Evolutionary conservation across 2,329 filamentous ascomycete species (phyloP).

Genomic region (Diaporthe velutina): DNA sequence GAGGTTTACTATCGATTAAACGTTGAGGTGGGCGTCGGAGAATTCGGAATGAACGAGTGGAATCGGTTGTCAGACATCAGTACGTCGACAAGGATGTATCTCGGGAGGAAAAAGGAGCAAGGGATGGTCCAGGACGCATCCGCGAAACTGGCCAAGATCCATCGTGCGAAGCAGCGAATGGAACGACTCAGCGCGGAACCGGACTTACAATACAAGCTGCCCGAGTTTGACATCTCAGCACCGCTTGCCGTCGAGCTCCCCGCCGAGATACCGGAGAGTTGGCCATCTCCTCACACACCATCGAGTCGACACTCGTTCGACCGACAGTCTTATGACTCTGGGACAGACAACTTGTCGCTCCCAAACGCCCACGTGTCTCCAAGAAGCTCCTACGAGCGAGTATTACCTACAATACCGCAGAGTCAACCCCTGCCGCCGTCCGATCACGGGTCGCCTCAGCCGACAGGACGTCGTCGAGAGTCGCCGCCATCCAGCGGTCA

Average conservation of each 20-base stretch:
- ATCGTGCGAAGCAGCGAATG: constrained; percentile 79
- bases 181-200: constrained; percentile 62
- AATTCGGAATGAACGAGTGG: constrained; percentile 99
- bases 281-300: constrained; percentile 52
- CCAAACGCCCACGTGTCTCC: constrained; percentile 59
- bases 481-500: constrained; percentile 41
- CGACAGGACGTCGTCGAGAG: constrained; percentile 48
- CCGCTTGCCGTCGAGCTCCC: constrained; percentile 71
- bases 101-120: constrained; percentile 80
- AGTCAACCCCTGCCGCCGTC: constrained; percentile 42
- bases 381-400: constrained; percentile 63
- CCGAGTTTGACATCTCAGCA: constrained; percentile 53
- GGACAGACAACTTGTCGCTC: constrained; percentile 62
- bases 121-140: constrained; percentile 82
- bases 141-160: constrained; percentile 85
- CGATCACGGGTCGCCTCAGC: constrained; percentile 47
- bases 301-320: constrained; percentile 53
- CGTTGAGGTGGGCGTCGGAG: constrained; percentile 94
- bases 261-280: constrained; percentile 62
- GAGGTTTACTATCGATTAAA: constrained; percentile 98
- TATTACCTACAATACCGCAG: constrained; percentile 50
- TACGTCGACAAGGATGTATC: constrained; percentile 88
- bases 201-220: constrained; percentile 57
- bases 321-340: constrained; percentile 67
- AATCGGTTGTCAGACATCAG: constrained; percentile 93